Conservation (phyloP, 31 red algal species). For the Asparagopsis taxiformis region DNA sequence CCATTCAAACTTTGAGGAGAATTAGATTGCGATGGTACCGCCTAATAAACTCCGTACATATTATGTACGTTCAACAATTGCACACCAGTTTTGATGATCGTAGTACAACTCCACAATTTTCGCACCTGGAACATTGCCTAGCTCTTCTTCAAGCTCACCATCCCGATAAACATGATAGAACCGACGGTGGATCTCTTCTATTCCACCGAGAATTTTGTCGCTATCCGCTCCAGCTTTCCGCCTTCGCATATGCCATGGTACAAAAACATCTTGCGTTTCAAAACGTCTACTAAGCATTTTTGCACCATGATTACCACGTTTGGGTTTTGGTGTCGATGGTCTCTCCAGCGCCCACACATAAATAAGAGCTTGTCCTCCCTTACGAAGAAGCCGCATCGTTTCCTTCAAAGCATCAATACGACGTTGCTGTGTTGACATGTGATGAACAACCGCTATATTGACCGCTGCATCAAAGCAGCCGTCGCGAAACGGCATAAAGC, state of each 20-base stretch:
- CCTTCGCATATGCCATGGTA: constrained; percentile 64
- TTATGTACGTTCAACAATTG: too few relatives aligned
- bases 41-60: too few relatives aligned
- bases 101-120: constrained; percentile 48
- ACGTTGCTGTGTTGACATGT: constrained; percentile 58
- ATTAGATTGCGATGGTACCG: neutral
- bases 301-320: constrained; percentile 7
- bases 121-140: constrained; percentile 21
- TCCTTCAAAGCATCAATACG: constrained; percentile 66
- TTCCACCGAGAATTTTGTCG: constrained; percentile 34
- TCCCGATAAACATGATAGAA: constrained; percentile 75
- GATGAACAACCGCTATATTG: constrained; percentile 95
- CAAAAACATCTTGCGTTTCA: constrained; percentile 66
- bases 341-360: constrained; percentile 88
- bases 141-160: constrained; percentile 61
- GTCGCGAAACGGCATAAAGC: constrained; percentile 50
- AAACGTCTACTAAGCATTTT: constrained; percentile 57
- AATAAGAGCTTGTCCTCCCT: constrained; percentile 47
- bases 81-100: constrained; percentile 88
- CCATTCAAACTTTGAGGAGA: constrained; percentile 84
- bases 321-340: neutral
- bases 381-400: constrained; percentile 60
- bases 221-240: constrained; percentile 38
- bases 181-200: constrained; percentile 36
- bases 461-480: constrained; percentile 67